Evolutionary conservation across 148 eudicot species (phyloP), one percentile per base, ranked within the genome.

Genomic region (Pharnaceum exiguum): DNA sequence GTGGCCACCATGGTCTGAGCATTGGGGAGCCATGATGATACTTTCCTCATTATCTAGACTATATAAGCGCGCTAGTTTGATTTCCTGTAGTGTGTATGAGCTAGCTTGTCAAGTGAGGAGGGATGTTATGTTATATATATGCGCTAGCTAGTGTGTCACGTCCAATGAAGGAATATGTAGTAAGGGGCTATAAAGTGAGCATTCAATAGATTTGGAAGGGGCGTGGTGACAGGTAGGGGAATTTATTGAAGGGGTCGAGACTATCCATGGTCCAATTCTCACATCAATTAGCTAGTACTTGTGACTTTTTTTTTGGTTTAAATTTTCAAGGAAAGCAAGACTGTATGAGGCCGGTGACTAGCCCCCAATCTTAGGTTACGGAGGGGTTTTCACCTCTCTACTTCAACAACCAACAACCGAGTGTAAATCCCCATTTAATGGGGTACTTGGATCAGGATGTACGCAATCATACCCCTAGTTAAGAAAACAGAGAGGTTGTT

Each of bases 161-260:
- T 33, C 3, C 3, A 51, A 49, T 62, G 66, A 51, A 42, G 51
- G 51, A 52, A 63, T 63, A 19, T 63, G 53, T 63, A 63, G 51
- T 10, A 13, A 26, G 11, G 16, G 10, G 54, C 7, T 12, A 46
- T 18, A 17, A 38, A 51, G 29, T 49, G 17, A 36, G 74, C 65
- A 63, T 57, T 70, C 25, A 57, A 49, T 57, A 57, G 68, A 57
- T 26, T 49, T 12, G 58, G 55, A 33, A 62, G 57, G 7, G 53
- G 58, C 18, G 26, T 15, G 61, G 25, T 39, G 68, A 50, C 59
- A 63, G 74, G 25, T 70, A 31, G 51, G 23, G 51, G 12, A 62
- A 70, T 70, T 70, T 62, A 70, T 16, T 62, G 10, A 13, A 5
- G 17, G 46, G 24, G 8, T n/a, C 21, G 42, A 30, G 16, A 38